Evolutionary conservation across 495 filamentous ascomycete species (phyloP).

Genomic region (Penicillium crystallinum): DNA sequence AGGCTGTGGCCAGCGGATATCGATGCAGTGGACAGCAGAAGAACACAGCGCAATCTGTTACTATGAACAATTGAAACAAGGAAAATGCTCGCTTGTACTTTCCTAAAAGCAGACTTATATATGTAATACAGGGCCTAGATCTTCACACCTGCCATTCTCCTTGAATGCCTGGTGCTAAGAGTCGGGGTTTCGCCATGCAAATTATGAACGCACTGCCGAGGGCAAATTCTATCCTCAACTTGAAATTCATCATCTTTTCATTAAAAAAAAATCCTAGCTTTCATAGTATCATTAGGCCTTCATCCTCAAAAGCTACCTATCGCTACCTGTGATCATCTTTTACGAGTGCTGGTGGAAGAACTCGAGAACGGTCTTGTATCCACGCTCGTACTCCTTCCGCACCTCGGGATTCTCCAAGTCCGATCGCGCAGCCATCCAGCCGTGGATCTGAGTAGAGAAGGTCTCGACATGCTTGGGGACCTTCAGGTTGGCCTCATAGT

Average conservation of each 20-base stretch:
- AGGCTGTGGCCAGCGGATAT: too few relatives aligned
- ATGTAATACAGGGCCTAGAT: neutral
- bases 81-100: neutral
- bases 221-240: neutral
- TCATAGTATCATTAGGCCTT: neutral
- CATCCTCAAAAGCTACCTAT: neutral
- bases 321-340: constrained; percentile 9
- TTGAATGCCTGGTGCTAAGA: too few relatives aligned
- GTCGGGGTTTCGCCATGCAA: neutral
- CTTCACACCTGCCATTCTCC: too few relatives aligned
- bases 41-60: neutral
- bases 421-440: constrained; percentile 81
- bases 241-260: neutral
- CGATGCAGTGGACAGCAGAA: too few relatives aligned
- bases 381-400: constrained; percentile 70
- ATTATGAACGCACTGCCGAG: too few relatives aligned
- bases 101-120: neutral
- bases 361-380: constrained; percentile 67
- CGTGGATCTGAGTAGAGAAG: constrained; percentile 77
- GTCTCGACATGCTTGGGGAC: constrained; percentile 72
- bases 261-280: neutral
- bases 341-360: constrained; percentile 74
- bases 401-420: constrained; percentile 64
- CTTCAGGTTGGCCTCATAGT: constrained; percentile 63
- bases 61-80: neutral